Base-by-base conservation (phyloP, 179 eudicot species). In the Amaranthus tricolor region DNA sequence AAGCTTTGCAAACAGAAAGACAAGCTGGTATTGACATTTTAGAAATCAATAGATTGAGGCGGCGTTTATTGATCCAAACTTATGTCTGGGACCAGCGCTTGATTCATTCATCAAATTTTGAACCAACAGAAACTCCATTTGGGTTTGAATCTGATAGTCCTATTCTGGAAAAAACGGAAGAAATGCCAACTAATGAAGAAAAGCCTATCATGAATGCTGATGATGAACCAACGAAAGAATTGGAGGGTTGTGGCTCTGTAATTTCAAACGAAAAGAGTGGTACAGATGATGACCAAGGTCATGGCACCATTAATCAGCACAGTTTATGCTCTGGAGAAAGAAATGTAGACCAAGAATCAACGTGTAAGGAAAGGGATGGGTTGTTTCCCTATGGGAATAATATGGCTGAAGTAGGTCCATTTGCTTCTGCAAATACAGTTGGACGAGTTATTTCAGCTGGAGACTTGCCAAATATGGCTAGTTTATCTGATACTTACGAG, bases 1-100 rank as follows among this genome's bases (percentile, higher is more conserved):
- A 71, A 62, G 75, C 85, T 19, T 59, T 82, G 81, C 83, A 78
- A 15, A 66, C 74, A 64, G 85, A 80, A 71, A 80, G 73, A 52
- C 81, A 82, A 76, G 80, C 71, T 45, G 86, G 72, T 45, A 70
- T 85, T 74, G 96, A 91, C 80, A 87, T 94, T 78, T 85, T 94
- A 70, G 97, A 90, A 81, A 83, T 94, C 77, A 94, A 94, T 83
- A 83, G 85, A 80, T 54, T 89, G 64, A 83, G 91, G 80, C 82
- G 89, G 63, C 91, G 76, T 65, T 74, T 94, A 77, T 70, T 90
- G 20, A 81, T 90, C 66, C 91, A 83, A 63, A 80, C 96, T 66
- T 91, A 89, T 78, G 74, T 87, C 68, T 94, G 98, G 98, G 97
- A 94, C 77, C 93, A 88, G 40, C 87, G 93, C 47, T 66, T 94